Evolutionary conservation across 768 basidiomycete species (phyloP), one percentile per base, ranked within the genome.

Genomic region (Mycena epipterygia): DNA sequence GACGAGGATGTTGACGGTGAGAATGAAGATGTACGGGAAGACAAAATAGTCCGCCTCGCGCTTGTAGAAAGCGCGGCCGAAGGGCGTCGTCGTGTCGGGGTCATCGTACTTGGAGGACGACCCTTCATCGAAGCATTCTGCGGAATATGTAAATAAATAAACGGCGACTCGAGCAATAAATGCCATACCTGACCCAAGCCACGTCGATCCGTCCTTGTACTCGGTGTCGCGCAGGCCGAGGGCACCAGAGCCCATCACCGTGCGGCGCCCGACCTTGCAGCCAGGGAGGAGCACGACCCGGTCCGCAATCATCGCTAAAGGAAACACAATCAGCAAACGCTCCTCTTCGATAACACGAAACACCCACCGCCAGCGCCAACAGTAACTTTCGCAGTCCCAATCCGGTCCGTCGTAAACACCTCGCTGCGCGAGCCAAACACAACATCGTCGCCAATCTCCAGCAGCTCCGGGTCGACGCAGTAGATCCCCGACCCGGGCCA

Each of bases 171-270:
- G 9, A 12, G 25, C 4, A 27, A 11, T 44, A 37, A n/a, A 70
- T 9, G 3, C 2, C 79, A 37, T 66, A 84, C 84, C 84, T 72
- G 82, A 82, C 21, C 86, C 86, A 68, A 87, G 83, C 86, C 85
- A 87, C 3, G 81, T 84, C 11, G 85, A 84, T 13, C 84, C 83
- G 65, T 84, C 83, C 42, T 77, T 80, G 64, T 87, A 87, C 7
- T 74, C 76, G 0, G 79, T 78, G 48, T 83, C 77, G 19, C 86
- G 80, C 73, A 81, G 83, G n/a, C 82, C 82, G 29, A 86, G 78
- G 3, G 86, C 79, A n/a, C 86, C 86, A 5, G 86, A 83, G 19
- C 85, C 86, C 84, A 86, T 86, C 19, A 86, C 83, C 19, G 85
- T 81, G 32, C 80, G 76, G 32, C 75, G 64, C 14, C 86, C 84